Conservation (phyloP, 169 alveolate species). For the Neospora caninum region DNA sequence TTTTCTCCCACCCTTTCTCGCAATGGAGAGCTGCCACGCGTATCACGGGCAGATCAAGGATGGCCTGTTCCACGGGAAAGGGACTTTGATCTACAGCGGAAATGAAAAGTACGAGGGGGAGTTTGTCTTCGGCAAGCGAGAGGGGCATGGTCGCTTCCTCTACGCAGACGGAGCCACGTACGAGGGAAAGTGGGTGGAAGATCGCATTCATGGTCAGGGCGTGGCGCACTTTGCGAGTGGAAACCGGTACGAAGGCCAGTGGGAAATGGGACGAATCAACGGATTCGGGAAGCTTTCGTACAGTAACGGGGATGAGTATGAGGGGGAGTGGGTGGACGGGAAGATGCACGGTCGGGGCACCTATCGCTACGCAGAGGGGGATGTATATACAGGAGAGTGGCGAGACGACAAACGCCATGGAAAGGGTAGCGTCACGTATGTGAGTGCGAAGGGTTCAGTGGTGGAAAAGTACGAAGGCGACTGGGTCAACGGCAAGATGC, state of each 20-base stretch:
- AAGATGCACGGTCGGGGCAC: conserved; percentile 94
- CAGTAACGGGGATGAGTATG: conserved; percentile 93
- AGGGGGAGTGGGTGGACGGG: conserved; percentile 97
- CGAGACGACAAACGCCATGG: conserved; percentile 94
- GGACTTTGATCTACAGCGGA: conserved; percentile 87
- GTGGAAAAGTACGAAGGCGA: conserved; percentile 93
- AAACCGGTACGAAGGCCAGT: conserved; percentile 87
- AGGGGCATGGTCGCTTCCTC: conserved; percentile 92
- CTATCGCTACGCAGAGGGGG: conserved; percentile 94
- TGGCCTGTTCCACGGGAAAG: conserved; percentile 93
- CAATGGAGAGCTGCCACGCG: conserved; percentile 80
- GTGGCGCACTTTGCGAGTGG: conserved; percentile 91
- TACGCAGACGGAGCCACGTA: conserved; percentile 94
- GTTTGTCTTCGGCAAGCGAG: conserved; percentile 93
- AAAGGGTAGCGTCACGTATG: conserved; percentile 91
- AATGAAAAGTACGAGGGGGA: conserved; percentile 96
- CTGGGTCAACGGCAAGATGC: conserved; percentile 93
- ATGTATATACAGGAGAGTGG: conserved; percentile 94
- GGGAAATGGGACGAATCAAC: conserved; percentile 93
- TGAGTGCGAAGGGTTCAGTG: conserved; percentile 62
- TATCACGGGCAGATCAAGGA: conserved; percentile 92
- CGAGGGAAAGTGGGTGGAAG: conserved; percentile 96
- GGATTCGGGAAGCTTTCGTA: conserved; percentile 92
- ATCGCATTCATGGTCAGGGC: conserved; percentile 94
- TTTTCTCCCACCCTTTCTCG: neutral